A percentile compares a stretch with the other conserved stretches of the same genome.
These are phyloP conservation scores for Aurantiochytrium sp. DNA, from an alignment of 108 stramenopile genomes.

Conservation along the genomic window DNA sequence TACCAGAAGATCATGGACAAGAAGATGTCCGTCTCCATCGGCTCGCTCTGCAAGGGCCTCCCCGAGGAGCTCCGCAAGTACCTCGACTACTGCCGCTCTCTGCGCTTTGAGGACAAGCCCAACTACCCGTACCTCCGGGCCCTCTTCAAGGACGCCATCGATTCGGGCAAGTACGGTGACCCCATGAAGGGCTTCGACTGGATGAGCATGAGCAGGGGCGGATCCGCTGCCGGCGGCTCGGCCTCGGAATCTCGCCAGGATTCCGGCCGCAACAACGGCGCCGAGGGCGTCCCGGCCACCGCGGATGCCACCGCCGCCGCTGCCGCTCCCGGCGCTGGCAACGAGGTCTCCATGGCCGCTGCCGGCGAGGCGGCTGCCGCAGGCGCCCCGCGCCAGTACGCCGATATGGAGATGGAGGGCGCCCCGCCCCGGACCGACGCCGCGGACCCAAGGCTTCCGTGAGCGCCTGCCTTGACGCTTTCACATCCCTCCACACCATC, in stretches of 20 bases:
- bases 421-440: neutral
- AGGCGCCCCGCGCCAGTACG: neutral
- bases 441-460: neutral
- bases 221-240: neutral
- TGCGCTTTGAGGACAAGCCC: slow-evolving; percentile 97
- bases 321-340: neutral
- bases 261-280: neutral
- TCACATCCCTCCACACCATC: too few species aligned
- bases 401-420: slow-evolving; percentile 14
- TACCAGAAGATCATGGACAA: slow-evolving; percentile 99
- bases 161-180: slow-evolving; percentile 95
- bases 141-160: slow-evolving; percentile 84
- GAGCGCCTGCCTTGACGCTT: too few species aligned
- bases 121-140: slow-evolving; percentile 98
- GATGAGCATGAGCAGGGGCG: slow-evolving; percentile 42
- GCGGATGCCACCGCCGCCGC: neutral
- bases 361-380: neutral
- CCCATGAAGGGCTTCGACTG: slow-evolving; percentile 99
- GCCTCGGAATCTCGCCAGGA: neutral
- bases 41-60: slow-evolving; percentile 98
- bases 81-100: slow-evolving; percentile 96
- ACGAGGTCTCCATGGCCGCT: neutral
- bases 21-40: slow-evolving; percentile 96
- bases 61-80: slow-evolving; percentile 98
- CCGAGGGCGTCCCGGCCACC: neutral